These are phyloP conservation scores for Curvularia sp. DNA, from an alignment of 2,329 filamentous ascomycete species.

Conservation along the genomic window DNA sequence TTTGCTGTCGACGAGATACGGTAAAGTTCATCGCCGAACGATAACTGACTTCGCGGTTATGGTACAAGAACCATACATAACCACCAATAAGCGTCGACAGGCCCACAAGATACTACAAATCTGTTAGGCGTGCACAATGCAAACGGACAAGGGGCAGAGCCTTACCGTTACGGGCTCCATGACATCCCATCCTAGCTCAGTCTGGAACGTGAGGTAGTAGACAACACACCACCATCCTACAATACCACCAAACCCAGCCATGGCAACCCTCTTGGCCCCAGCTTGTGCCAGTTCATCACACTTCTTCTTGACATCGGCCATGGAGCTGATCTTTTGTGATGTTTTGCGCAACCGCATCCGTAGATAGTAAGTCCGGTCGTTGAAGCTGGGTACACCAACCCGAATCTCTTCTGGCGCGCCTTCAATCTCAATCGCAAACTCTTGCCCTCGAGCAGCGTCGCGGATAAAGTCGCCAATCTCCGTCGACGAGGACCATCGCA, in stretches of 20 bases:
- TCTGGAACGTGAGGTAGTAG: conserved; percentile 72
- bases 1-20: conserved; percentile 76
- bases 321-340: conserved; percentile 69
- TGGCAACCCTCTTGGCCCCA: conserved; percentile 78
- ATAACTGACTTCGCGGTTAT: conserved; percentile 89
- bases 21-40: conserved; percentile 87
- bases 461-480: conserved; percentile 95
- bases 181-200: conserved; percentile 84
- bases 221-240: conserved; percentile 82
- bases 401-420: conserved; percentile 72
- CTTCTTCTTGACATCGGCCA: conserved; percentile 78
- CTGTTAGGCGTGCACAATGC: conserved; percentile 7
- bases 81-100: conserved; percentile 85
- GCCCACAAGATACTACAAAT: conserved; percentile 74
- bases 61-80: conserved; percentile 93
- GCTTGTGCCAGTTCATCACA: conserved; percentile 81
- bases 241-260: conserved; percentile 77
- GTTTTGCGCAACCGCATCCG: conserved; percentile 77
- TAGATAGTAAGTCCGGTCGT: conserved; percentile 88
- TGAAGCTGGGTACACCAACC: conserved; percentile 85
- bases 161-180: conserved; percentile 81
- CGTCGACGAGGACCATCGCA: conserved; percentile 86
- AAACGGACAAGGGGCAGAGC: background rate
- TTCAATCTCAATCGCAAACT: conserved; percentile 85
- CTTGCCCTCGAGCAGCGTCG: conserved; percentile 82